A percentile compares a stretch with the other conserved stretches of the same genome.
Evolutionary conservation across 2,329 filamentous ascomycete genomes (phyloP).

Genomic region (Clonostachys rosea): DNA sequence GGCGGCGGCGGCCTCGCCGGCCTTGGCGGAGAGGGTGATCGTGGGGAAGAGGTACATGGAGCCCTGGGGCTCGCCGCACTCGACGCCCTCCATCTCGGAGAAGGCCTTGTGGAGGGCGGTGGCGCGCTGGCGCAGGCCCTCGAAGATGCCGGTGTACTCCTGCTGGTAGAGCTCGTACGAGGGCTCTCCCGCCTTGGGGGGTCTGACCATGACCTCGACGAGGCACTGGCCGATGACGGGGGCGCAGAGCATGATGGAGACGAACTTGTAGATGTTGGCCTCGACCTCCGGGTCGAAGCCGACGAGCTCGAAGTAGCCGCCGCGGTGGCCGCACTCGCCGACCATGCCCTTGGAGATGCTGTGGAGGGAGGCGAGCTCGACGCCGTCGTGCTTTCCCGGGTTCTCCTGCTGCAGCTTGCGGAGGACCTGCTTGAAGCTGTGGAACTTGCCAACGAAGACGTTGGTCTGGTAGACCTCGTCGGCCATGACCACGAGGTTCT

Average conservation of each 20-base stretch:
- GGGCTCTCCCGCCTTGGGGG: conserved; percentile 76
- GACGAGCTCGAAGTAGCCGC: conserved; percentile 94
- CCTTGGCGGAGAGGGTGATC: conserved; percentile 74
- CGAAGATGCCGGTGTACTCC: conserved; percentile 81
- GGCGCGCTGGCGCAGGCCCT: conserved; percentile 74
- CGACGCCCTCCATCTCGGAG: conserved; percentile 89
- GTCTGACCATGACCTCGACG: conserved; percentile 97
- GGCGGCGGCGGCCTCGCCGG: conserved; percentile 67
- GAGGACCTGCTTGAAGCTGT: conserved; percentile 89
- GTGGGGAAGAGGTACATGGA: conserved; percentile 99
- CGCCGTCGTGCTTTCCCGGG: conserved; percentile 69
- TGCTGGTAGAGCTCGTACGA: conserved; percentile 78
- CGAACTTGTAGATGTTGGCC: conserved; percentile 96
- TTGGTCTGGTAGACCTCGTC: conserved; percentile 99
- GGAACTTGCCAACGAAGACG: conserved; percentile 90
- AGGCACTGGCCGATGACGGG: conserved; percentile 95
- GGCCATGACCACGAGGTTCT: conserved; percentile 85
- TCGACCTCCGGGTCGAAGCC: conserved; percentile 83
- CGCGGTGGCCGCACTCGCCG: conserved; percentile 95
- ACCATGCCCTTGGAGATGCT: conserved; percentile 98
- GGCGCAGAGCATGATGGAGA: conserved; percentile 93
- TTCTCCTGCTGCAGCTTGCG: conserved; percentile 72
- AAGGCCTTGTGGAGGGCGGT: conserved; percentile 87
- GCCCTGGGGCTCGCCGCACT: conserved; percentile 85
- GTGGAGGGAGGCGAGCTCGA: conserved; percentile 91